A percentile compares a stretch with the other conserved stretches of the same genome.
These are phyloP conservation scores for Ogataea thermomethanolica DNA, from an alignment of 805 yeast genomes.

Conservation along the genomic window DNA sequence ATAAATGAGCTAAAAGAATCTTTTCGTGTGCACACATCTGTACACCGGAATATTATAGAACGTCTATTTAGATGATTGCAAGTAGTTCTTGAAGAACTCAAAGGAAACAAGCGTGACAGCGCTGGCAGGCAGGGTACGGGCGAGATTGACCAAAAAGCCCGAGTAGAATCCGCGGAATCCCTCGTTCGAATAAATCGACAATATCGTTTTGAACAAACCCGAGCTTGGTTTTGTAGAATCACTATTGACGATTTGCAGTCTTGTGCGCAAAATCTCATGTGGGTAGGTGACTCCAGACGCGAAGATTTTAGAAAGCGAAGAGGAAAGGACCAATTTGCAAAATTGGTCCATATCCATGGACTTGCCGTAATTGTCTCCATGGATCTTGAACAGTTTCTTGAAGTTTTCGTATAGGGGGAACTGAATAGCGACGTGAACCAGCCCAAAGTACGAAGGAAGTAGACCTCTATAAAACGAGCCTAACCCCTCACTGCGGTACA, in stretches of 20 bases:
- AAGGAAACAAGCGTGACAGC: conserved; percentile 94
- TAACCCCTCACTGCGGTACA: conserved; percentile 77
- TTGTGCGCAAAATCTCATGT: conserved; percentile 88
- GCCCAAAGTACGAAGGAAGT: conserved; percentile 85
- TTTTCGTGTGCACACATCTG: not conserved
- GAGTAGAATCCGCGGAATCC: conserved; percentile 84
- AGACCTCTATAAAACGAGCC: conserved; percentile 84
- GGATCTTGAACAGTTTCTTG: conserved; percentile 46
- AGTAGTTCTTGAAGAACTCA: conserved; percentile 67
- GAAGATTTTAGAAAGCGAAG: conserved; percentile 78
- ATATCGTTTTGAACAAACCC: conserved; percentile 31
- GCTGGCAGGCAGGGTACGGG: conserved; percentile 90
- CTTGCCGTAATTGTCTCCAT: conserved; percentile 11
- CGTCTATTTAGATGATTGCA: conserved; percentile 26
- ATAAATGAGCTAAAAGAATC: not conserved
- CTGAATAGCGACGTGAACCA: conserved; percentile 92
- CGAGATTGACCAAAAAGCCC: conserved; percentile 81
- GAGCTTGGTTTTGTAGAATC: conserved; percentile 28
- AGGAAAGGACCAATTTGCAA: conserved; percentile 55
- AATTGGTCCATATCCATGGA: conserved; percentile 23
- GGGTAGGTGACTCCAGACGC: conserved; percentile 92
- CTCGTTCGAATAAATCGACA: conserved; percentile 53
- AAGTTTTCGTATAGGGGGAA: conserved; percentile 89
- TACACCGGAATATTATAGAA: conserved; percentile 2
- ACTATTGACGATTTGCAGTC: conserved; percentile 63